phyloP scores from a whole-genome alignment of 2,329 filamentous ascomycete species.

The Amauroascus niger region DNA sequence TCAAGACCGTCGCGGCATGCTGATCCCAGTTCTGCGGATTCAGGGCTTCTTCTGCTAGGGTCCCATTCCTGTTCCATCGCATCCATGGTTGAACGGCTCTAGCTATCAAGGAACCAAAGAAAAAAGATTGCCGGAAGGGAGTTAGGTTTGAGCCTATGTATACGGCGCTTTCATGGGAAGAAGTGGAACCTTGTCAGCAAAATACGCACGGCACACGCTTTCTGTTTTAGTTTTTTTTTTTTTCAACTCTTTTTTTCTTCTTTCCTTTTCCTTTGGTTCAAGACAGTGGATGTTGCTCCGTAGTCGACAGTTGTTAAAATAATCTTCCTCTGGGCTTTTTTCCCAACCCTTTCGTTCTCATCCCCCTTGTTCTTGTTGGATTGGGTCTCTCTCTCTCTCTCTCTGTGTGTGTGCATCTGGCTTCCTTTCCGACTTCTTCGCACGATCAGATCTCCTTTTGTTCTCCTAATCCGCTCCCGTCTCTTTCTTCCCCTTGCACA shows the following conservation, averaged over 20 bases:
- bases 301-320: neutral
- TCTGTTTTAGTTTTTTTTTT: constrained; percentile 4
- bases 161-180: neutral
- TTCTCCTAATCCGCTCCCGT: neutral
- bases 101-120: neutral
- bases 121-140: neutral
- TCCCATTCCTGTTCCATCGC: constrained; percentile 4
- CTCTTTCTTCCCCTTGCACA: neutral
- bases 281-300: neutral
- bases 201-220: neutral
- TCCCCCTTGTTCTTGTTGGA: too few relatives aligned
- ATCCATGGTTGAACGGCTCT: constrained; percentile 4
- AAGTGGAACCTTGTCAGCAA: constrained; percentile 2
- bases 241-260: constrained; percentile 7
- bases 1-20: neutral
- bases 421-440: neutral
- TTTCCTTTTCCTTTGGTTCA: constrained; percentile 6
- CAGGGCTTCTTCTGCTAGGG: neutral
- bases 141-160: constrained; percentile 2
- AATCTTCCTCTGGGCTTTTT: neutral
- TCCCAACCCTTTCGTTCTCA: neutral
- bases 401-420: neutral
- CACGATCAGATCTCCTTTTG: neutral
- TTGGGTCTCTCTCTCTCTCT: neutral
- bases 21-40: neutral